A percentile compares a stretch with the other conserved stretches of the same genome.
Conservation (phyloP, 176 grass and related monocot species). For the Otatea glauca region DNA sequence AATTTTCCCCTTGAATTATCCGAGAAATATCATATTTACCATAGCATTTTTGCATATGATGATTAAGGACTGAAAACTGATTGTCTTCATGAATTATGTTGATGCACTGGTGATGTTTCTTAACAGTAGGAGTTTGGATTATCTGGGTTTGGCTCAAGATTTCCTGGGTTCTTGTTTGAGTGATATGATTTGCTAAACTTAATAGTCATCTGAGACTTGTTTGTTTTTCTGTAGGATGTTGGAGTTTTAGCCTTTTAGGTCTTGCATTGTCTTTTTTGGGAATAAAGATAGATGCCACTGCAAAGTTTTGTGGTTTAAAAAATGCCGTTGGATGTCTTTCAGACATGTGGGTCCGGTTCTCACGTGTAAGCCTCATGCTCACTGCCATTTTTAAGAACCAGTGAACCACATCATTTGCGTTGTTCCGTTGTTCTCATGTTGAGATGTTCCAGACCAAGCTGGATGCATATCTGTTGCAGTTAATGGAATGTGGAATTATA, state of each 20-base stretch:
- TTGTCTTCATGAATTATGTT: conserved; percentile 26
- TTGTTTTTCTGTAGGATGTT: conserved; percentile 21
- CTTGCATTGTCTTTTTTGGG: not conserved
- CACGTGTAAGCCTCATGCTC: not conserved
- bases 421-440: conserved; percentile 13
- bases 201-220: conserved; percentile 18
- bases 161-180: conserved; percentile 23
- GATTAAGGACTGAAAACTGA: conserved; percentile 15
- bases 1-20: not conserved
- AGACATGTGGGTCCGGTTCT: not conserved
- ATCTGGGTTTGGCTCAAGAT: not conserved
- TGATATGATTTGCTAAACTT: conserved; percentile 16
- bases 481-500: conserved; percentile 33
- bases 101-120: conserved; percentile 10
- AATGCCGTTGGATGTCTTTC: not conserved
- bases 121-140: conserved; percentile 10
- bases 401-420: not conserved
- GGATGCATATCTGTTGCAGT: conserved; percentile 19
- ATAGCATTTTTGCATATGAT: conserved; percentile 3
- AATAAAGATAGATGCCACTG: conserved; percentile 30
- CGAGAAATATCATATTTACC: not conserved
- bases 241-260: conserved; percentile 19
- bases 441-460: conserved; percentile 35
- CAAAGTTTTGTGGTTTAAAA: conserved; percentile 22
- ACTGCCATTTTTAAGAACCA: not conserved